Evolutionary conservation across 2,329 filamentous ascomycete species (phyloP), one percentile per base, ranked within the genome.

Genomic region (Talaromyces sp.): DNA sequence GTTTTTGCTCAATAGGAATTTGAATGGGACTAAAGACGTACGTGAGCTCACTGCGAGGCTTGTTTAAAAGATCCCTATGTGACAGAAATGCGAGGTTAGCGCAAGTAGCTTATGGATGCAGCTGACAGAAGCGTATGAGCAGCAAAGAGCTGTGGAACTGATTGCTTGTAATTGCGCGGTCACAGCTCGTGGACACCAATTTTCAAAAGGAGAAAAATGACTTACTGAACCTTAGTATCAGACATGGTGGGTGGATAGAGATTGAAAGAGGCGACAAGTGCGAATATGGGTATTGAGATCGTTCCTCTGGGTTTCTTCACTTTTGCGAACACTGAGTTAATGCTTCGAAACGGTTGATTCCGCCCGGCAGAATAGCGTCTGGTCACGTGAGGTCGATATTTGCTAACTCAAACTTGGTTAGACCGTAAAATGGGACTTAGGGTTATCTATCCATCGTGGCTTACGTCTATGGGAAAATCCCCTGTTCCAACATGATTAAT

Each of bases 41-140:
- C 92, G 93, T 97, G 81, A 97, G 90, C 78, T 97, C 93, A 74
- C 85, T 88, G 80, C 92, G 91, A 70, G 92, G 89, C 86, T 97
- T 97, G 78, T 87, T 89, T 70, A 96, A 87, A 74, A 97, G 88
- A 80, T 97, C 93, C 81, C 92, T 96, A 77, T 66, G 66, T 16
- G 60, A 49, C 57, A 39, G 11, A 22, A 39, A 52, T 16, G 10
- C 22, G 47, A 39, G 3, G 45, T 66, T 66, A 19, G 70, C 80
- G 73, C 81, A 76, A 66, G 47, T 67, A 68, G 45, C 52, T 65
- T 58, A 68, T 60, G 61, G 65, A n/a, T 19, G 64, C 50, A 64
- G 60, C 52, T 61, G 43, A 39, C 33, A 31, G 19, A 58, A 39
- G 31, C 13, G 22, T 24, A 9, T 22, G 11, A n/a, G 8, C 3